Percentiles rank a stretch among this genome's conserved stretches.
These are phyloP conservation scores for Cyclanthera cordifolia DNA, from an alignment of 306 rosid species.

Conservation along the genomic window DNA sequence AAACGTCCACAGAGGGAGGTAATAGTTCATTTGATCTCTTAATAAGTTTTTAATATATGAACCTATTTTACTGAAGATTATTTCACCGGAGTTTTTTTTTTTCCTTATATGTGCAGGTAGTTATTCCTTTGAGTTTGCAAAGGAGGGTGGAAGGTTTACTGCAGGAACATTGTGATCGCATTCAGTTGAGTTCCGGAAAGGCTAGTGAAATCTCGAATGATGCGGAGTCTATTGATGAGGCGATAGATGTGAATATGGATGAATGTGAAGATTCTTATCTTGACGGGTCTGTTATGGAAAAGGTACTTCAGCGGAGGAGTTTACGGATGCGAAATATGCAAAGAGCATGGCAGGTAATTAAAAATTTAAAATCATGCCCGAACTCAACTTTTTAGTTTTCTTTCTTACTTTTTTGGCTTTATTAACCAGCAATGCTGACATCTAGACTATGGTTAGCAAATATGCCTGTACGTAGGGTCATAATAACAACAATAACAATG, in stretches of 20 bases:
- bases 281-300: conserved; percentile 90
- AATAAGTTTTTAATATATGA: conserved; percentile 7
- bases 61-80: conserved; percentile 2
- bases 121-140: conserved; percentile 75
- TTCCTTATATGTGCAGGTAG: conserved; percentile 40
- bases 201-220: conserved; percentile 24
- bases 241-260: conserved; percentile 32
- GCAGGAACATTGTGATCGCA: conserved; percentile 77
- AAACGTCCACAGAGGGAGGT: conserved; percentile 98
- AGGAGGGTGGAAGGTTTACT: conserved; percentile 86
- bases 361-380: not conserved
- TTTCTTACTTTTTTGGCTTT: not conserved
- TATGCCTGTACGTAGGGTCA: not conserved
- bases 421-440: not conserved
- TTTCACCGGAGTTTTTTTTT: conserved; percentile 2
- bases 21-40: conserved; percentile 13
- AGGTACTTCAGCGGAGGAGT: conserved; percentile 86
- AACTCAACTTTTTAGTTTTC: not conserved
- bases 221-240: conserved; percentile 29
- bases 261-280: conserved; percentile 47
- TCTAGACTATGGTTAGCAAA: not conserved
- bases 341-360: conserved; percentile 75
- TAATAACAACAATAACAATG: not conserved
- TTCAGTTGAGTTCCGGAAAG: conserved; percentile 41
- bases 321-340: conserved; percentile 92